Base-by-base conservation (phyloP, 2,329 filamentous ascomycete species). In the Aureobasidium musti region DNA sequence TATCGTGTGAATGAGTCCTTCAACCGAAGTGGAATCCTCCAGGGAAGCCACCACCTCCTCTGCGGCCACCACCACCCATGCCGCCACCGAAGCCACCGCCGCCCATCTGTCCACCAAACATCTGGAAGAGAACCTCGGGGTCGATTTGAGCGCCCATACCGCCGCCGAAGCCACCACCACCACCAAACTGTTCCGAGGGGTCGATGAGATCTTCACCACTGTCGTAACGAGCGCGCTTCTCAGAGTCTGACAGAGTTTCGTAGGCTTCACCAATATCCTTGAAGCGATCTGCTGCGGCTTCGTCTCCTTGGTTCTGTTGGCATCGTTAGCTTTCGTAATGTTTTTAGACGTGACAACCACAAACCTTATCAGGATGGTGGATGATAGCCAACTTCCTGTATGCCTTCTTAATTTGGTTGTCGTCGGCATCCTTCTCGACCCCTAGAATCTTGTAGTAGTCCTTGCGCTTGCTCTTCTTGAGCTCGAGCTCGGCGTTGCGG, bases 391-490 rank as follows among this genome's bases (percentile, higher is more conserved):
- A 85, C 79, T 95, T 97, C 71, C 94, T 88, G 82, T 99, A 99
- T 1, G 94, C 95, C 82, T 93, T 94, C 85, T 98, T 99, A 82
- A 99, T 95, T 65, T 95, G 87, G 67, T 83, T 83, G 26, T 96
- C 92, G 47, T 86, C 86, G 43, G 92, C 92, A 69, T 93, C 90
- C 83, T 97, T 98, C 67, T 90, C 83, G 10, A 99, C 82, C 6
- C 89, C 91, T 63, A 99, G 87, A 71, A 98, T 97, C 86, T 97
- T 97, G 83, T 99, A 99, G 81, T 97, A 98, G 76, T 99, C 95
- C 80, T 99, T 99, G 69, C 95, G 86, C 80, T 94, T 90, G 77
- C 90, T 91, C 88, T 98, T 98, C 88, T 99, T 99, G 70, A 98
- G 82, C 80, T 99, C 95, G 30, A 97, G 82, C 81, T 99, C 94